A percentile compares a stretch with the other conserved stretches of the same genome.
phyloP scores from a whole-genome alignment of 768 basidiomycete genomes.

The Pisolithus microcarpus region DNA sequence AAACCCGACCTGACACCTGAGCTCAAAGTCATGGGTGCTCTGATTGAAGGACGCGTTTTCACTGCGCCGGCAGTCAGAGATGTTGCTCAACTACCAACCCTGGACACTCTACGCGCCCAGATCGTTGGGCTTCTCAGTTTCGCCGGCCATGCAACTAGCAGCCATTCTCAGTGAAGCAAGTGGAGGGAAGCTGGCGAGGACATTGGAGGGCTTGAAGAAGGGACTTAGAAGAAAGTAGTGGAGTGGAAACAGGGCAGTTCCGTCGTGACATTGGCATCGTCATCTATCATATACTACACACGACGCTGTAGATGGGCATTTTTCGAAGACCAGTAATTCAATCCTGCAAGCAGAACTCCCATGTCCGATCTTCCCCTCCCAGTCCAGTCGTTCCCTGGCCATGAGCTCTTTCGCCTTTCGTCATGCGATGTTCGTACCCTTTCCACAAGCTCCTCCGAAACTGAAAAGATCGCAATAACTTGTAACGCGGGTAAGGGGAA shows the following conservation, averaged over 20 bases:
- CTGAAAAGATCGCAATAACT: slow-evolving; percentile 67
- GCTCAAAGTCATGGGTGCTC: slow-evolving; percentile 65
- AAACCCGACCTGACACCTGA: slow-evolving; percentile 54
- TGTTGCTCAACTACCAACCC: slow-evolving; percentile 67
- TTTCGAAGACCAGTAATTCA: slow-evolving; percentile 3
- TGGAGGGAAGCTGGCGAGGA: slow-evolving; percentile 62
- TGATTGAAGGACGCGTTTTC: slow-evolving; percentile 73
- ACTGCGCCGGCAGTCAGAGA: slow-evolving; percentile 49
- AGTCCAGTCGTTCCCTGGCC: slow-evolving; percentile 61
- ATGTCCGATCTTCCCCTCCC: slow-evolving; percentile 76
- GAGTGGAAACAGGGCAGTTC: slow-evolving; percentile 7
- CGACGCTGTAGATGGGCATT: not conserved
- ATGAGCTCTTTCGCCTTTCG: slow-evolving; percentile 73
- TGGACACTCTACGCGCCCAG: slow-evolving; percentile 74
- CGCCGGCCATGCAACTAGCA: slow-evolving; percentile 67
- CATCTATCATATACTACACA: slow-evolving; percentile 1
- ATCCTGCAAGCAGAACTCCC: slow-evolving; percentile 67
- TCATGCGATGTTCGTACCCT: slow-evolving; percentile 92
- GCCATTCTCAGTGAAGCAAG: slow-evolving; percentile 62
- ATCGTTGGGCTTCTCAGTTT: slow-evolving; percentile 77
- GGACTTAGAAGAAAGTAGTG: slow-evolving; percentile 49
- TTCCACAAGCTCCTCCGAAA: slow-evolving; percentile 68
- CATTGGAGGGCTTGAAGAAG: slow-evolving; percentile 67
- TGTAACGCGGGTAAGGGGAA: slow-evolving; percentile 59
- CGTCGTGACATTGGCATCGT: slow-evolving; percentile 14